Evolutionary conservation across 768 basidiomycete genomes (phyloP).

Genomic region (Auriculariales sp.): DNA sequence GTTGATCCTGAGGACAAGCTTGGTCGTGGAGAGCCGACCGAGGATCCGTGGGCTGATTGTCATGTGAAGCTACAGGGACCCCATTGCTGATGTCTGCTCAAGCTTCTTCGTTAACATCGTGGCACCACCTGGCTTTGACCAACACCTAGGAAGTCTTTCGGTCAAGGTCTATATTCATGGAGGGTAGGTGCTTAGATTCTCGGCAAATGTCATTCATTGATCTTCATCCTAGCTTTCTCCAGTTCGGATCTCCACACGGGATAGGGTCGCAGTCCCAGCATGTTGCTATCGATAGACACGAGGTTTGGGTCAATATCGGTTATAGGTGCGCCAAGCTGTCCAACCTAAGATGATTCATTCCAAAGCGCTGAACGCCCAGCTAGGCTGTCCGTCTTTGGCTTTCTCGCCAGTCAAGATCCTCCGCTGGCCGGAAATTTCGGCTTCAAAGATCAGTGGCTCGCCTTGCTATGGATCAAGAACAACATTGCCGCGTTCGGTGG

Average conservation of each 20-base stretch:
- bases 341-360: no score
- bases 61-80: not conserved
- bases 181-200: constrained; percentile 28
- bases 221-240: constrained; percentile 40
- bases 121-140: constrained; percentile 37
- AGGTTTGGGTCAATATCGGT: constrained; percentile 66
- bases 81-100: constrained; percentile 12
- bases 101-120: constrained; percentile 55
- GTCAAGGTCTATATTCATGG: constrained; percentile 70
- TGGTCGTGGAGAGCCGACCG: constrained; percentile 50
- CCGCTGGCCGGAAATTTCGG: constrained; percentile 59
- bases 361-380: not conserved
- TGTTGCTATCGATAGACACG: constrained; percentile 43
- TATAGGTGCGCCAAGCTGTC: constrained; percentile 30
- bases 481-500: constrained; percentile 55
- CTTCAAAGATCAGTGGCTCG: constrained; percentile 76
- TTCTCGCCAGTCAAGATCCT: constrained; percentile 52
- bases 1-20: constrained; percentile 41
- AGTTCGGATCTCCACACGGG: constrained; percentile 62
- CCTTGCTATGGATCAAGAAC: constrained; percentile 52
- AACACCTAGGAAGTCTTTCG: constrained; percentile 33
- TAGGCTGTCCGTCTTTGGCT: constrained; percentile 60
- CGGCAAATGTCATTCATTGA: not conserved
- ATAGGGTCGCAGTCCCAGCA: constrained; percentile 50
- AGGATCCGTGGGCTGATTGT: constrained; percentile 42